Evolutionary conservation across 2,329 filamentous ascomycete genomes (phyloP), one percentile per base, ranked within the genome.

Genomic region (Didymella pomorum): DNA sequence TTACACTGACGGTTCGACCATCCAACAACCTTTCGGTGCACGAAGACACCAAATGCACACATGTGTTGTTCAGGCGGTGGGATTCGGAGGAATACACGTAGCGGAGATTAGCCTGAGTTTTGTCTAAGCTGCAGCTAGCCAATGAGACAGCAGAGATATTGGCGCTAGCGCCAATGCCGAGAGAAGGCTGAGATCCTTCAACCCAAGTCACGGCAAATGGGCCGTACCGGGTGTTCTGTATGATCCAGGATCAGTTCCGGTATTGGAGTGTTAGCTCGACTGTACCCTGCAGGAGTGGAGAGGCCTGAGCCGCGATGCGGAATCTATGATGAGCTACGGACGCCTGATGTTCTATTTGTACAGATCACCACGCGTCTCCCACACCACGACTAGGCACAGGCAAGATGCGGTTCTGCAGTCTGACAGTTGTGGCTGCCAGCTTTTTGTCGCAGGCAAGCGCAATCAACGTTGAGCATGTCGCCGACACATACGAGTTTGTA

Each of bases 401-500:
- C 33, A 57, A 21, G 9, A 58, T 58, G 49, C 26, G 23, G 14
- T 31, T 58, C 29, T 58, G 55, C 43, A n/a, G n/a, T 29, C 44
- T 52, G 5, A 28, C 44, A 20, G 7, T 44, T 20, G 29, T 35
- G 7, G 44, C 37, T 26, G 25, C 37, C 10, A 39, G 29, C 23
- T 8, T 28, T 6, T 29, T 48, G 28, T 26, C 26, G 43, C 49
- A 39, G 6, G 39, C 49, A 25, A 25, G 18, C 21, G 55, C 55
- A 10, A 20, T 29, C 20, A 44, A 4, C 18, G 29, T 44, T 37
- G 49, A 25, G 18, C 16, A 52, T 39, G 49, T 28, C 9, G 37
- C 21, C 12, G 28, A 44, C n/a, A n/a, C 44, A 4, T 58, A 52
- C 23, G 55, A 58, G 21, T 58, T 58, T 16, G 55, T 58, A 35